Percentiles rank a stretch among this genome's conserved stretches.
phyloP scores from a whole-genome alignment of 2,329 filamentous ascomycete species.

The Samsoniella hepiali region DNA sequence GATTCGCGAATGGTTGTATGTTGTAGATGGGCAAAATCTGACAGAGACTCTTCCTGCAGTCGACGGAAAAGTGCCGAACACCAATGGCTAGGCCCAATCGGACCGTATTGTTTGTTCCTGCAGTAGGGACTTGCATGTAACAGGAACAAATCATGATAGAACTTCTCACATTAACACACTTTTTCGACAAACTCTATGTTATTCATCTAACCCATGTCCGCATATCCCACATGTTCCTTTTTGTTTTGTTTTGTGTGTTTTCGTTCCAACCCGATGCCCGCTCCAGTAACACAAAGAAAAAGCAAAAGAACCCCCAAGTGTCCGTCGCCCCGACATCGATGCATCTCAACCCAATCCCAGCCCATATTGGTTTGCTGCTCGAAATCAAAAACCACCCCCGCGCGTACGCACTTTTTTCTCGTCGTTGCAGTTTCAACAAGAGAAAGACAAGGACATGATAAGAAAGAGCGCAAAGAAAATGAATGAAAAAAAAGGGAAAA shows the following conservation, averaged over 20 bases:
- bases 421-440: background rate
- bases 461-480: background rate
- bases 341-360: background rate
- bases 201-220: slow-evolving; percentile 16
- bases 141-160: background rate
- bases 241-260: background rate
- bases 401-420: no score
- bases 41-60: no score
- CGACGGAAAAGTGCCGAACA: no score
- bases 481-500: slow-evolving; percentile 24
- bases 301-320: background rate
- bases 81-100: no score
- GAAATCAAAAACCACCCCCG: background rate
- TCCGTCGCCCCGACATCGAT: background rate
- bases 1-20: no score
- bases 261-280: background rate
- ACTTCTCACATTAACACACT: background rate
- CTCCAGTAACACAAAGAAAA: background rate
- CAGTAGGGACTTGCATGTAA: no score
- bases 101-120: no score
- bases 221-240: slow-evolving; percentile 8
- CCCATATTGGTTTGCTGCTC: background rate
- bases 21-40: no score
- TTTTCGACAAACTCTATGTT: background rate
- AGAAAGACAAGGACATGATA: background rate